Percentiles rank a stretch among this genome's conserved stretches.
Conservation (phyloP, 2,329 filamentous ascomycete species). For the Botrytis deweyae region DNA sequence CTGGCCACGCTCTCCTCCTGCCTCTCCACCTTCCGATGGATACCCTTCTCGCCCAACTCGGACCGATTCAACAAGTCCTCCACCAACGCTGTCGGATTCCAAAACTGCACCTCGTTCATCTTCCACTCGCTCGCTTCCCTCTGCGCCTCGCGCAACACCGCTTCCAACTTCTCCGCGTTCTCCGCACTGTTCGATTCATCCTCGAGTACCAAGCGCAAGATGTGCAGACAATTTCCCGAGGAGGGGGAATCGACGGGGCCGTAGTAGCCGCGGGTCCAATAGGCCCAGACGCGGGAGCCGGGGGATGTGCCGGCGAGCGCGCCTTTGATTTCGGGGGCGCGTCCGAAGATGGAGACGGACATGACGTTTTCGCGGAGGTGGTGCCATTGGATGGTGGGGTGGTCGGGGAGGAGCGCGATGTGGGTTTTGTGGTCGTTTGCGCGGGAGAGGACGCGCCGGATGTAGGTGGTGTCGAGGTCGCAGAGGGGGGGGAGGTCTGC, state of each 20-base stretch:
- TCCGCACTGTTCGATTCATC: constrained; percentile 45
- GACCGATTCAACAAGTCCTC: constrained; percentile 48
- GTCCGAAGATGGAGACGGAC: constrained; percentile 58
- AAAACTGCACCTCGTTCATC: constrained; percentile 70
- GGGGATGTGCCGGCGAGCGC: constrained; percentile 56
- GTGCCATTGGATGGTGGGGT: constrained; percentile 72
- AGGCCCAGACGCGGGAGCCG: constrained; percentile 63
- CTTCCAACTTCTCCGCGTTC: constrained; percentile 55
- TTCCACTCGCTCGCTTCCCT: constrained; percentile 70
- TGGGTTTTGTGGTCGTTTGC: constrained; percentile 46
- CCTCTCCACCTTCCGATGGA: constrained; percentile 50
- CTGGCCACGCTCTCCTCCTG: constrained; percentile 68
- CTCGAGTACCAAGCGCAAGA: constrained; percentile 69
- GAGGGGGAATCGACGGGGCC: constrained; percentile 46
- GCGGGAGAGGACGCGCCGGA: constrained; percentile 54
- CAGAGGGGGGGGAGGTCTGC: constrained; percentile 63
- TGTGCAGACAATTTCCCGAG: constrained; percentile 65
- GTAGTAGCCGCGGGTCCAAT: constrained; percentile 70
- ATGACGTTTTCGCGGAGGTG: constrained; percentile 80
- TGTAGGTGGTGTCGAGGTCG: constrained; percentile 59
- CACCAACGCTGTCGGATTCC: constrained; percentile 70
- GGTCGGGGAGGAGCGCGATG: constrained; percentile 68
- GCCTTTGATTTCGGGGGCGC: constrained; percentile 62
- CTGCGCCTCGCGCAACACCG: constrained; percentile 66
- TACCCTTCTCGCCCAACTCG: constrained; percentile 46